Conservation (phyloP, 1,139 yeast genomes). For the Candida frijolesensis region DNA sequence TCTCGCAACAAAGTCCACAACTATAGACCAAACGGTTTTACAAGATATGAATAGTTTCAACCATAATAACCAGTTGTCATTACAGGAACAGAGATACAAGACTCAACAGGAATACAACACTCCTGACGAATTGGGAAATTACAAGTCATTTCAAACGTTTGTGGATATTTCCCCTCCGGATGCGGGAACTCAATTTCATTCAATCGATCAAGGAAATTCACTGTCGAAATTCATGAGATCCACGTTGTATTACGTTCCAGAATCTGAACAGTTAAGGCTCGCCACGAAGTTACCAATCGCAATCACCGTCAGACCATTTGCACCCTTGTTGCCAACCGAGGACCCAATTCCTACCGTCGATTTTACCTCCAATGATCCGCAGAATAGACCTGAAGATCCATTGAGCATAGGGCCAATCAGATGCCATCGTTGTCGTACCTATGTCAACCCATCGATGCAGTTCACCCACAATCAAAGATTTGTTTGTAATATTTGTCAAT, state of each 20-base stretch:
- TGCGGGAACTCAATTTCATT: conserved; percentile 70
- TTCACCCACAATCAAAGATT: conserved; percentile 66
- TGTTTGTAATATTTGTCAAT: conserved; percentile 86
- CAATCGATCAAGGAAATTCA: conserved; percentile 82
- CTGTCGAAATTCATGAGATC: conserved; percentile 79
- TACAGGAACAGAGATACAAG: conserved; percentile 56
- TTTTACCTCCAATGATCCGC: conserved; percentile 28
- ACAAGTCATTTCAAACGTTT: conserved; percentile 63
- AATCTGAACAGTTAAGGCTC: conserved; percentile 66
- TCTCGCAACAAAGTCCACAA: conserved; percentile 5
- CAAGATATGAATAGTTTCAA: conserved; percentile 10
- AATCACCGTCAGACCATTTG: conserved; percentile 81
- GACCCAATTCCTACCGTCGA: conserved; percentile 71
- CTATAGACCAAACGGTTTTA: conserved; percentile 12
- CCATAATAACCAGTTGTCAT: conserved; percentile 34
- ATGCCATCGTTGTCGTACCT: conserved; percentile 88
- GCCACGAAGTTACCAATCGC: conserved; percentile 83
- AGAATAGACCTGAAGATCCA: conserved; percentile 23
- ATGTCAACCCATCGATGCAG: conserved; percentile 83
- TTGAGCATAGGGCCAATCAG: conserved; percentile 72
- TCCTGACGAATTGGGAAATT: conserved; percentile 25
- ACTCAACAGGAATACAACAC: conserved; percentile 52
- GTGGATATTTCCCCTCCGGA: conserved; percentile 80
- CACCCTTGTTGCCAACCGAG: conserved; percentile 52
- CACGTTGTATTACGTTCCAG: conserved; percentile 84